phyloP scores from a whole-genome alignment of 1,139 yeast genomes.

The Chernovozyma aurita region DNA sequence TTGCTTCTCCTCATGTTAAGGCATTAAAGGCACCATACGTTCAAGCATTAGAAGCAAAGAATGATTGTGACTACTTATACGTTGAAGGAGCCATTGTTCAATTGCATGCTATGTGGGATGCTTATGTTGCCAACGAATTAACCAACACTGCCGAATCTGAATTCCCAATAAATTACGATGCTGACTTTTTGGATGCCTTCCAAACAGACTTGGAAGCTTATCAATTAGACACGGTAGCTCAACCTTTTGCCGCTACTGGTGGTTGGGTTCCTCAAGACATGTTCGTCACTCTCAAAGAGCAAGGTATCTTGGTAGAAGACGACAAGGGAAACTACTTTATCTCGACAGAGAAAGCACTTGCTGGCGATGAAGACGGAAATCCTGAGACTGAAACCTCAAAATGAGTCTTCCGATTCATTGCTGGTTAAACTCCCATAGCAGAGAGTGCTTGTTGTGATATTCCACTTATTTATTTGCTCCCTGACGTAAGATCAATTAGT shows the following conservation, averaged over 20 bases:
- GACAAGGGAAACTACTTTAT: slow-evolving; percentile 33
- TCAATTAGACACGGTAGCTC: slow-evolving; percentile 60
- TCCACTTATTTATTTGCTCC: no score
- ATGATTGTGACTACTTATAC: slow-evolving; percentile 58
- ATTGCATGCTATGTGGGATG: slow-evolving; percentile 71
- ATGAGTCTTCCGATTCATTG: no score
- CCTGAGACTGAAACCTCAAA: no score
- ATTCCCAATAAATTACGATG: slow-evolving; percentile 61
- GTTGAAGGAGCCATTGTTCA: slow-evolving; percentile 69
- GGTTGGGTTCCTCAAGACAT: slow-evolving; percentile 96
- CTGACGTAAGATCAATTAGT: no score
- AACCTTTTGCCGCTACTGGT: slow-evolving; percentile 86
- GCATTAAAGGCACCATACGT: slow-evolving; percentile 61
- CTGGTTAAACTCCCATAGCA: no score
- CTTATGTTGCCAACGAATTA: slow-evolving; percentile 61
- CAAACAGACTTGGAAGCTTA: slow-evolving; percentile 58
- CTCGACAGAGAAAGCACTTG: slow-evolving; percentile 37
- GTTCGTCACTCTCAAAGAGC: slow-evolving; percentile 65
- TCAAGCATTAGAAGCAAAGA: slow-evolving; percentile 61
- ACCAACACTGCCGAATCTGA: slow-evolving; percentile 36
- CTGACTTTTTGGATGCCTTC: slow-evolving; percentile 52
- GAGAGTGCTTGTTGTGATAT: no score
- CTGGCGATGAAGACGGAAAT: slow-evolving; percentile 12
- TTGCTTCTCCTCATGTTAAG: slow-evolving; percentile 75
- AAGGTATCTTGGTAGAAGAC: slow-evolving; percentile 53